Evolutionary conservation across 306 rosid species (phyloP).

Genomic region (Mucuna pruriens): DNA sequence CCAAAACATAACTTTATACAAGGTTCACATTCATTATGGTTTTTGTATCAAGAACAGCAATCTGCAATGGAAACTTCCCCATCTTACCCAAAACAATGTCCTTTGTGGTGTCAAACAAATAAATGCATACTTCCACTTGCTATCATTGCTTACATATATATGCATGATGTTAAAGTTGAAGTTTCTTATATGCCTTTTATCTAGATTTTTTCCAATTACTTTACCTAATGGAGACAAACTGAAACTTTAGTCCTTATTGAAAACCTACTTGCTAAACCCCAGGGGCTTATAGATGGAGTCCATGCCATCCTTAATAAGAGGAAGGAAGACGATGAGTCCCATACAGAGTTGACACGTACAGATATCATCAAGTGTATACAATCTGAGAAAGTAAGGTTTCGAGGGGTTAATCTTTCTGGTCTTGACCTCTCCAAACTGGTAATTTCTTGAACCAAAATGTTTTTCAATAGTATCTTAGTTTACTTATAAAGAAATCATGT

Average conservation of each 20-base stretch:
- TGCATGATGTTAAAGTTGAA: constrained; percentile 3
- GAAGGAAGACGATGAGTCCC: constrained; percentile 70
- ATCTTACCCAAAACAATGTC: constrained; percentile 15
- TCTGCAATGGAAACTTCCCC: background rate
- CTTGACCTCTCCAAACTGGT: constrained; percentile 96
- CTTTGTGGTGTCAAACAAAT: constrained; percentile 1
- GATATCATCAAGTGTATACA: constrained; percentile 96
- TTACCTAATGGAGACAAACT: constrained; percentile 26
- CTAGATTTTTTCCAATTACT: constrained; percentile 20
- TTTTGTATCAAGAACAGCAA: background rate
- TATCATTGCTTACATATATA: background rate
- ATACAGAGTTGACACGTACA: constrained; percentile 76
- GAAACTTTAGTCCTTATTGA: constrained; percentile 18
- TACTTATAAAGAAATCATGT: constrained; percentile 14
- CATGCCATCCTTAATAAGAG: constrained; percentile 51
- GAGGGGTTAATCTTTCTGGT: constrained; percentile 96
- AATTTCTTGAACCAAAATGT: constrained; percentile 33
- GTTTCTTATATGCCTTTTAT: background rate
- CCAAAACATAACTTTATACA: background rate
- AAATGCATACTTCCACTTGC: constrained; percentile 15
- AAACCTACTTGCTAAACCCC: constrained; percentile 37
- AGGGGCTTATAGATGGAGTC: constrained; percentile 90
- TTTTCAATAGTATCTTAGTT: constrained; percentile 12
- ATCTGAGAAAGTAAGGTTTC: constrained; percentile 80
- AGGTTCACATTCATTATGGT: background rate